These are phyloP conservation scores for Uronychia binucleata DNA, from an alignment of 73 alveolate genomes.

Conservation along the genomic window DNA sequence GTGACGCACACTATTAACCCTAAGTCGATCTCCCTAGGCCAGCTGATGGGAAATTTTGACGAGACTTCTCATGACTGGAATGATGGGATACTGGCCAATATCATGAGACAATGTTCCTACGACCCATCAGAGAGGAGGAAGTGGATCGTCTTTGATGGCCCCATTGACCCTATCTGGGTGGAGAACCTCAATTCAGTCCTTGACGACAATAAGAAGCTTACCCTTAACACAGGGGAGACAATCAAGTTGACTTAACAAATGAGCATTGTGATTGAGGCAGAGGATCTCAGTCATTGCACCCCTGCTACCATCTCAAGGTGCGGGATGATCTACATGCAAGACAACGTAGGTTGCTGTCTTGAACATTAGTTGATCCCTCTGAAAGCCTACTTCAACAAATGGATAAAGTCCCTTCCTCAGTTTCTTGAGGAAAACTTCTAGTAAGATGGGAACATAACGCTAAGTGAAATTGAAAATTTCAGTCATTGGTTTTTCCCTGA, in stretches of 20 bases:
- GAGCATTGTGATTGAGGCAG: slow-evolving; percentile 64
- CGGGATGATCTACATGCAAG: slow-evolving; percentile 71
- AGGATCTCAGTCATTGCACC: slow-evolving; percentile 51
- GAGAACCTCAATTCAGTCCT: slow-evolving; percentile 70
- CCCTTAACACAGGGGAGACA: slow-evolving; percentile 62
- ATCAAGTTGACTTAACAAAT: slow-evolving; percentile 55
- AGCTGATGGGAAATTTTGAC: slow-evolving; percentile 70
- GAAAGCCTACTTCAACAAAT: slow-evolving; percentile 80
- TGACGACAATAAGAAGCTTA: slow-evolving; percentile 67
- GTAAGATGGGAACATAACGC: background rate
- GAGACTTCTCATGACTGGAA: slow-evolving; percentile 76
- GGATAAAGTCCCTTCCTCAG: slow-evolving; percentile 86
- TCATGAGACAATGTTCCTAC: slow-evolving; percentile 75
- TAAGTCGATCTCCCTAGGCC: slow-evolving; percentile 30
- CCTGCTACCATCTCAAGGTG: slow-evolving; percentile 72
- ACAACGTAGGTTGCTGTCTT: slow-evolving; percentile 22
- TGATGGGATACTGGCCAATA: slow-evolving; percentile 90
- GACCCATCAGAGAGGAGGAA: slow-evolving; percentile 64
- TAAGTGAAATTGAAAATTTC: slow-evolving; percentile 50
- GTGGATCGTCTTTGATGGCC: slow-evolving; percentile 73
- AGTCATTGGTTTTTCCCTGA: slow-evolving; percentile 67
- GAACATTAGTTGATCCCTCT: slow-evolving; percentile 49
- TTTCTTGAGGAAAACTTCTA: slow-evolving; percentile 23
- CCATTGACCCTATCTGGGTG: slow-evolving; percentile 72
- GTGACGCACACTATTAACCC: slow-evolving; percentile 80